Percentiles rank a stretch among this genome's conserved stretches.
Conservation (phyloP, 345 rosid species). For the Eucalyptus tenuipes region DNA sequence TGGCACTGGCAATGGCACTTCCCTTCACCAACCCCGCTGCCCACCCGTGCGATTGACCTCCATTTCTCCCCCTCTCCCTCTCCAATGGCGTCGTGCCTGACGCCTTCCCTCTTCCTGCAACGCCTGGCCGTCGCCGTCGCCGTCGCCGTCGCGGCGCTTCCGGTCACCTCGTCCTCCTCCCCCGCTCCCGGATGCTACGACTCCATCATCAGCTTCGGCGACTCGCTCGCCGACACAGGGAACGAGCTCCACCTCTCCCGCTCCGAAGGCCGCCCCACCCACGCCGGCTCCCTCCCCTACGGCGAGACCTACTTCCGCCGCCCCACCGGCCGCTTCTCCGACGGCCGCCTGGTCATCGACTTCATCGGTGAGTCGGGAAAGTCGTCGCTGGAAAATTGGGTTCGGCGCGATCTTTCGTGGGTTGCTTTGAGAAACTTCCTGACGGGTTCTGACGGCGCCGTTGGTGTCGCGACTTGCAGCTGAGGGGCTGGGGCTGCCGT, state of each 20-base stretch:
- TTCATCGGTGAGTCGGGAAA: constrained; percentile 23
- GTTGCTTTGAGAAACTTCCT: not conserved
- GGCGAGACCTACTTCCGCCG: constrained; percentile 29
- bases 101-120: not conserved
- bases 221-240: constrained; percentile 45
- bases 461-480: constrained; percentile 6
- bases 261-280: constrained; percentile 2
- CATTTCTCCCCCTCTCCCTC: not conserved
- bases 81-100: not conserved
- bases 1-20: not conserved
- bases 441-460: not conserved
- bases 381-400: not conserved
- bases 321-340: constrained; percentile 34
- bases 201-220: constrained; percentile 51
- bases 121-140: not conserved
- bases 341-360: constrained; percentile 47
- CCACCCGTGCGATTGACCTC: not conserved
- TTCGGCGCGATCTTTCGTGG: not conserved
- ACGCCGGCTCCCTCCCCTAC: constrained; percentile 20
- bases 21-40: not conserved
- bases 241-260: constrained; percentile 1
- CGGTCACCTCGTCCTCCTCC: not conserved
- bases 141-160: not conserved
- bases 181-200: not conserved
- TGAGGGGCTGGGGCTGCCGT: constrained; percentile 19